Base-by-base conservation (phyloP, 1,139 yeast species). In the Saccharomyces hybrid region DNA sequence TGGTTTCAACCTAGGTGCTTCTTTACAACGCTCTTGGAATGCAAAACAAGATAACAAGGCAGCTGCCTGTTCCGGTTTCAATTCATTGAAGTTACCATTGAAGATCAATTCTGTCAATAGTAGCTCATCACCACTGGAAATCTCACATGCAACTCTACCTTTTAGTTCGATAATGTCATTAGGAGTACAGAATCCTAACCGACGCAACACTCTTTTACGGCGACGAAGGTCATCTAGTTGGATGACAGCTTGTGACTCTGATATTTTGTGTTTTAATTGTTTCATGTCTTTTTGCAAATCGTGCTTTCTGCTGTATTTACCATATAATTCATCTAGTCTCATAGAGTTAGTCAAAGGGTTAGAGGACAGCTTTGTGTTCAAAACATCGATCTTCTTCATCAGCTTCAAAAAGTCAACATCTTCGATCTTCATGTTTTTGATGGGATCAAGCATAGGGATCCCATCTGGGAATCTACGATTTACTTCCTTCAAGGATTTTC, bases 121-220 rank as follows among this genome's bases (percentile, higher is more conserved):
- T 56, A 93, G 75, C 71, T 90, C 97, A 70, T 90, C 96, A 57
- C 99, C 99, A 28, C 96, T 86, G 65, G 96, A 86, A 64, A 93
- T 93, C 66, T 93, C 99, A 72, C 99, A 91, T 0, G 98, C 98
- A 52, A 84, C 90, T 67, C 99, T 80, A 50, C 99, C 99, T 74
- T 95, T 95, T 63, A 93, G 78, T 68, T 93, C 97, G 61, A 93
- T 95, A 57, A 93, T 86, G 70, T 88, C 96, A 61, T 83, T 81
- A 16, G 76, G 72, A 2, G 95, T 84, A 48, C 93, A 86, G 74
- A 93, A 93, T 0, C 93, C 97, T n/a, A 82, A 72, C 57, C 85
- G 75, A 70, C 98, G 82, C 60, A 93, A 76, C 1, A 93, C 98
- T 66, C 98, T 79, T 71, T 90, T 91, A 66, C 99, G 84, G 67